These are phyloP conservation scores for Diaporthe batatas DNA, from an alignment of 2,329 filamentous ascomycete genomes.

Conservation along the genomic window DNA sequence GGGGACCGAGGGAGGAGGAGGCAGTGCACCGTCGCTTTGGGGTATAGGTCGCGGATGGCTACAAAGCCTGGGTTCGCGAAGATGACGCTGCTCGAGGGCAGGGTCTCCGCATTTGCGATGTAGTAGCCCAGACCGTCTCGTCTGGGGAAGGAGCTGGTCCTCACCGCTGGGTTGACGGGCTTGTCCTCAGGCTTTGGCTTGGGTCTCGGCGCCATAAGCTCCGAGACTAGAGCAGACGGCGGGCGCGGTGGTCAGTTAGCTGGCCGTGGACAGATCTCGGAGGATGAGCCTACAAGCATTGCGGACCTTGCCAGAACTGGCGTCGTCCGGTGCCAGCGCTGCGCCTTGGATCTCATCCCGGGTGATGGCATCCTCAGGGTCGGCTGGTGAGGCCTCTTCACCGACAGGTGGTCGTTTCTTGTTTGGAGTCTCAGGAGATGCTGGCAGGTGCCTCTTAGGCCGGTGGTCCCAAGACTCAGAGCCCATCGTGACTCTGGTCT, in stretches of 20 bases:
- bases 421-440: conserved; percentile 16
- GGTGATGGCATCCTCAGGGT: conserved; percentile 55
- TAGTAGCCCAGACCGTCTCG: conserved; percentile 77
- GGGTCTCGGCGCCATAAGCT: conserved; percentile 66
- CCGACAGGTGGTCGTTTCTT: conserved; percentile 30
- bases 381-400: conserved; percentile 26
- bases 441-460: conserved; percentile 28
- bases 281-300: conserved; percentile 56
- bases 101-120: conserved; percentile 72
- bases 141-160: conserved; percentile 52
- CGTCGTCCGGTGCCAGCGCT: conserved; percentile 48
- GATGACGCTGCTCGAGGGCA: conserved; percentile 71
- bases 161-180: conserved; percentile 41
- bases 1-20: conserved; percentile 86
- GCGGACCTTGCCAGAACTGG: conserved; percentile 48
- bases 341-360: conserved; percentile 56
- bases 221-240: conserved; percentile 57
- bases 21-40: conserved; percentile 87
- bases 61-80: conserved; percentile 78
- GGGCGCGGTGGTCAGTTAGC: conserved; percentile 39
- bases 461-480: not conserved
- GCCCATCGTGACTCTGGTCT: conserved; percentile 8
- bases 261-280: not conserved
- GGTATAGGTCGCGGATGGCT: conserved; percentile 84
- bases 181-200: conserved; percentile 39